Evolutionary conservation across 2,329 filamentous ascomycete species (phyloP), one percentile per base, ranked within the genome.

Genomic region (Cytospora piceicola): DNA sequence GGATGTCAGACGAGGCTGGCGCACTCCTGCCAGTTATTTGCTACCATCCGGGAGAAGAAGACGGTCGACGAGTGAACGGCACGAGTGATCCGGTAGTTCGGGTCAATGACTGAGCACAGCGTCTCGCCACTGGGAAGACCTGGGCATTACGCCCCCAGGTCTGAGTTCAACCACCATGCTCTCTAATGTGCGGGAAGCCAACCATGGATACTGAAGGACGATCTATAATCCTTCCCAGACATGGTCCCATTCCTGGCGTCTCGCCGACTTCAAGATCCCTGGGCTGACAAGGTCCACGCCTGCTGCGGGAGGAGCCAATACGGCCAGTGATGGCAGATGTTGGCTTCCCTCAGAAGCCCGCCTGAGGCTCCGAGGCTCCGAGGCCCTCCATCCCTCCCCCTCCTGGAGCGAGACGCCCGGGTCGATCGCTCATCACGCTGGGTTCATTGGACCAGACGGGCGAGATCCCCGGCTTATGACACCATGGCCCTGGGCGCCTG

Each of bases 271-370:
- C 27, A 4, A 17, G n/a, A n/a, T 39, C 60, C 61, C 61, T 63
- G 61, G 46, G 29, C 61, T 57, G 39, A 63, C 61, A 63, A 57
- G 61, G 61, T 63, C 53, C 53, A 63, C 53, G 61, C 53, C 39
- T 57, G 61, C 57, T 63, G 53, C 22, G 32, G 29, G 61, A 63
- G 61, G 61, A 55, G 53, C 61, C 53, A 63, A 63, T 42, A 27
- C 24, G 53, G 39, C 61, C 29, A 55, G 46, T 30, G 42, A 30
- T 15, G 22, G n/a, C 29, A 34, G 29, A 57, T 22, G 61, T 63
- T 63, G 61, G 53, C 53, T 36, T 32, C 17, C 29, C 4, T 2
- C 39, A 27, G 52, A 24, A 30, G 27, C 27, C 1, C 17, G 15
- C 49, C 11, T 24, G 34, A 42, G 29, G 32, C n/a, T 32, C 9